Conservation (phyloP, 805 yeast genomes). For the Ogataea dorogensis region DNA sequence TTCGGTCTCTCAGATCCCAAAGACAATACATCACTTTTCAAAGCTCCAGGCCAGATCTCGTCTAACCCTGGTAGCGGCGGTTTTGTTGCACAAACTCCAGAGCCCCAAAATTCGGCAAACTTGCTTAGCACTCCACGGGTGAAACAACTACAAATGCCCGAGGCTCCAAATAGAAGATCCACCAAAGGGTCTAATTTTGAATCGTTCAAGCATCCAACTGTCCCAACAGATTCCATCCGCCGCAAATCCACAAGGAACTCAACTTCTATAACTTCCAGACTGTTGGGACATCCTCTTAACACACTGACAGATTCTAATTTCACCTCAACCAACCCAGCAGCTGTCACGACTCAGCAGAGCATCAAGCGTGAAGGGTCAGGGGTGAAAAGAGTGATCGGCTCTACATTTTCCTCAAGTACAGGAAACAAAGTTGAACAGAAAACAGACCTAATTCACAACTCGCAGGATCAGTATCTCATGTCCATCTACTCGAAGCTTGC, state of each 20-base stretch:
- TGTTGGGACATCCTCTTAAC: slow-evolving; percentile 27
- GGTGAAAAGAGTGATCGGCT: slow-evolving; percentile 26
- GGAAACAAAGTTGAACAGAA: slow-evolving; percentile 10
- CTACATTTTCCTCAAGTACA: slow-evolving; percentile 19
- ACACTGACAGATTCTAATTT: slow-evolving; percentile 25
- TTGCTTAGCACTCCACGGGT: slow-evolving; percentile 41
- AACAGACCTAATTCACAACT: slow-evolving; percentile 12
- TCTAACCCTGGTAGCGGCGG: slow-evolving; percentile 11
- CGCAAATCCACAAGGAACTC: slow-evolving; percentile 28
- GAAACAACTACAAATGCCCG: slow-evolving; percentile 36
- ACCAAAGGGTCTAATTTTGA: slow-evolving; percentile 26
- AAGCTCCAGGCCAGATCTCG: slow-evolving; percentile 8
- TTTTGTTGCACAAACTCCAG: slow-evolving; percentile 28
- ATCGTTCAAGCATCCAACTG: slow-evolving; percentile 27
- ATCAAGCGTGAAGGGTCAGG: slow-evolving; percentile 18
- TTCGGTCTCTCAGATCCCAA: slow-evolving; percentile 19
- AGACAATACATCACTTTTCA: slow-evolving; percentile 9
- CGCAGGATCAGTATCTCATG: slow-evolving; percentile 41
- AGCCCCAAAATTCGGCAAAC: slow-evolving; percentile 17
- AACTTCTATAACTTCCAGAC: slow-evolving; percentile 32
- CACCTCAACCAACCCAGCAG: slow-evolving; percentile 15
- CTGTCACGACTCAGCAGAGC: slow-evolving; percentile 7
- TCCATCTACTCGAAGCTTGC: slow-evolving; percentile 54
- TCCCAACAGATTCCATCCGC: slow-evolving; percentile 25
- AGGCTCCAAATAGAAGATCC: slow-evolving; percentile 40